These are phyloP conservation scores for Cladosporium sp. DNA, from an alignment of 2,329 filamentous ascomycete genomes.

Conservation along the genomic window DNA sequence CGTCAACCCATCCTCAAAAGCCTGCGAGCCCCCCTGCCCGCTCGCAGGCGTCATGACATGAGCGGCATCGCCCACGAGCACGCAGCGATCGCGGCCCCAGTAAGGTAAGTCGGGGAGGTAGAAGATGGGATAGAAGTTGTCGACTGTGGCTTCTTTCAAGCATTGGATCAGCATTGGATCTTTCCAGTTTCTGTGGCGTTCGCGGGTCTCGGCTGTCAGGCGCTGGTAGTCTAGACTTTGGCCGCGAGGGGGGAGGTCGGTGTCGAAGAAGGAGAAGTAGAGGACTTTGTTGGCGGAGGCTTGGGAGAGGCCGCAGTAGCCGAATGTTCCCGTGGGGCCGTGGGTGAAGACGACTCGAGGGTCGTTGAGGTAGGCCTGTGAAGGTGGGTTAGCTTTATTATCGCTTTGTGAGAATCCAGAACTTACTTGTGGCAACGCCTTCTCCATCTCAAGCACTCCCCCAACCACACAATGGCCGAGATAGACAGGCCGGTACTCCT, in stretches of 20 bases:
- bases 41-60: slow-evolving; percentile 35
- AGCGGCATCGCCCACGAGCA: slow-evolving; percentile 35
- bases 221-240: slow-evolving; percentile 10
- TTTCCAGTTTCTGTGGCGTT: slow-evolving; percentile 42
- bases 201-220: slow-evolving; percentile 34
- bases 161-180: slow-evolving; percentile 35
- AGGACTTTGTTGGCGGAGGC: slow-evolving; percentile 11
- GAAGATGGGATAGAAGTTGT: slow-evolving; percentile 33
- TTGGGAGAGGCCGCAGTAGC: slow-evolving; percentile 33
- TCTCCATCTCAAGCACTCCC: too few relatives aligned
- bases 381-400: slow-evolving; percentile 31
- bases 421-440: too few relatives aligned
- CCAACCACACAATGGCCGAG: neutral
- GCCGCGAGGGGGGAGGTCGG: slow-evolving; percentile 1
- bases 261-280: slow-evolving; percentile 14
- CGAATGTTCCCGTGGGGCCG: slow-evolving; percentile 47
- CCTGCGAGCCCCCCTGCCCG: slow-evolving; percentile 5
- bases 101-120: slow-evolving; percentile 42
- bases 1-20: slow-evolving; percentile 3
- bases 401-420: too few relatives aligned
- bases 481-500: slow-evolving; percentile 29
- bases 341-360: slow-evolving; percentile 40
- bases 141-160: slow-evolving; percentile 37
- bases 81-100: slow-evolving; percentile 29
- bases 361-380: slow-evolving; percentile 24